phyloP scores from a whole-genome alignment of 106 monocot genomes.

The Agapanthus africanus region DNA sequence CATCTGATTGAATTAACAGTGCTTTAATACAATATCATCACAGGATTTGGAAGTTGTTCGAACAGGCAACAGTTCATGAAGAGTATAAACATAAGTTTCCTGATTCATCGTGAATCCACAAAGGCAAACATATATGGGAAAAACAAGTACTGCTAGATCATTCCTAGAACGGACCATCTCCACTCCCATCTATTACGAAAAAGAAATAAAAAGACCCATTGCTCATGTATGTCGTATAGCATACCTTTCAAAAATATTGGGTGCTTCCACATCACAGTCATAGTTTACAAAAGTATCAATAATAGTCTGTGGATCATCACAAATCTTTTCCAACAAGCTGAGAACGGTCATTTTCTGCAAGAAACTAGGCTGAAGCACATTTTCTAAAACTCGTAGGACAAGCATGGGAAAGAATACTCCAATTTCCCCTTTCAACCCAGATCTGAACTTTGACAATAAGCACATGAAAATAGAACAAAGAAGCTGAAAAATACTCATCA shows the following conservation, averaged over 20 bases:
- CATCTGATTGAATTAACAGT: slow-evolving; percentile 77
- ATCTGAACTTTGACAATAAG: slow-evolving; percentile 78
- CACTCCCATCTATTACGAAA: background rate
- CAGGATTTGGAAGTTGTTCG: background rate
- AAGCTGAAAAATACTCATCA: slow-evolving; percentile 96
- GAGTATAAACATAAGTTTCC: background rate
- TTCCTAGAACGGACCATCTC: background rate
- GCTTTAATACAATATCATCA: slow-evolving; percentile 47
- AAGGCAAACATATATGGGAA: background rate
- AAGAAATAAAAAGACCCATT: background rate
- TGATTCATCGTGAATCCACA: slow-evolving; percentile 1
- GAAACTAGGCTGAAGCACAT: slow-evolving; percentile 95
- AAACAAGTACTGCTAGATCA: background rate
- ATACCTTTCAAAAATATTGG: slow-evolving; percentile 98
- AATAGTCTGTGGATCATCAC: slow-evolving; percentile 78
- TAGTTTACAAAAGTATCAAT: slow-evolving; percentile 97
- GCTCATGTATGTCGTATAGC: background rate
- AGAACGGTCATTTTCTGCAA: slow-evolving; percentile 96
- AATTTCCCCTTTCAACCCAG: slow-evolving; percentile 89
- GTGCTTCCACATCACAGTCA: slow-evolving; percentile 97
- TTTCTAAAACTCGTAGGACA: slow-evolving; percentile 83
- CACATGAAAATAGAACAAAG: slow-evolving; percentile 79
- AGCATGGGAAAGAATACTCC: slow-evolving; percentile 99
- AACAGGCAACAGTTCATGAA: background rate
- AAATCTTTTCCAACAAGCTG: slow-evolving; percentile 77